Conservation (phyloP, 1,284 basidiomycete genomes). For the Phylloboletellus chloephorus region DNA sequence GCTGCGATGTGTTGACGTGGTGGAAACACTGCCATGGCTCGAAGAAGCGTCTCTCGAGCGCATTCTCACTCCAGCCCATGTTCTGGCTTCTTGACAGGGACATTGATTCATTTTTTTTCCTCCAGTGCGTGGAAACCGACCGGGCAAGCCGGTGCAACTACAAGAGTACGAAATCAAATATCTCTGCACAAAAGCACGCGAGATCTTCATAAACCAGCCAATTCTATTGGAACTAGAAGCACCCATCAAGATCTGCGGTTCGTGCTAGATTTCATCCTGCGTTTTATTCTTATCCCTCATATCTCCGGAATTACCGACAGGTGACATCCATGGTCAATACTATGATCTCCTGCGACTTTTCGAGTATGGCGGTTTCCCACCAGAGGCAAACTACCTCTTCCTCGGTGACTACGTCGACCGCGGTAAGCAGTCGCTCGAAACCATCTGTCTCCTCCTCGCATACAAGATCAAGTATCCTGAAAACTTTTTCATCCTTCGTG, state of each 20-base stretch:
- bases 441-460: conserved; percentile 84
- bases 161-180: conserved; percentile 97
- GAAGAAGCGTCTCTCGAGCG: conserved; percentile 4
- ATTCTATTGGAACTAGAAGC: conserved; percentile 92
- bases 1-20: conserved; percentile 8
- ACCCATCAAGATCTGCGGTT: conserved; percentile 96
- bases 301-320: conserved; percentile 36
- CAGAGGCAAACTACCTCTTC: conserved; percentile 95
- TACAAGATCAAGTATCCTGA: conserved; percentile 99
- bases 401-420: conserved; percentile 94
- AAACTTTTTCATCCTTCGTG: conserved; percentile 94
- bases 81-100: conserved; percentile 4
- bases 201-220: conserved; percentile 95
- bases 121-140: conserved; percentile 88
- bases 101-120: conserved; percentile 21
- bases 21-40: conserved; percentile 8
- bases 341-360: conserved; percentile 91
- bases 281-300: conserved; percentile 17
- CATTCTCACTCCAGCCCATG: conserved; percentile 1
- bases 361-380: conserved; percentile 93
- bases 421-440: conserved; percentile 92
- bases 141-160: conserved; percentile 89
- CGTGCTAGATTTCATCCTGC: conserved; percentile 32
- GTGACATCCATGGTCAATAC: conserved; percentile 94
- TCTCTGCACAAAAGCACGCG: conserved; percentile 89